Evolutionary conservation across 768 basidiomycete genomes (phyloP).

Genomic region (Chalciporus piperatus): DNA sequence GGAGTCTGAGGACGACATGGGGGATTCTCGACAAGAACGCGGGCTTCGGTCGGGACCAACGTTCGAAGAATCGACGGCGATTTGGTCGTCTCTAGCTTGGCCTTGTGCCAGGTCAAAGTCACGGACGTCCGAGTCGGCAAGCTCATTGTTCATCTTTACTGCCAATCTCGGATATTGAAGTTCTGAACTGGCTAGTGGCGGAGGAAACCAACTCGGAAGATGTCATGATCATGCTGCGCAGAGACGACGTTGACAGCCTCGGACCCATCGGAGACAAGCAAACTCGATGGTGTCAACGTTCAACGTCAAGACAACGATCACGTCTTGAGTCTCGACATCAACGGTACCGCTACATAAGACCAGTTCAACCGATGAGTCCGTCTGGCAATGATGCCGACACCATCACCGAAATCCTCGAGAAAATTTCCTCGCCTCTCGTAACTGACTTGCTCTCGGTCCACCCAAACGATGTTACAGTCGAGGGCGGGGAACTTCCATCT

Average conservation of each 20-base stretch:
- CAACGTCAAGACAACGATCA: too few species aligned
- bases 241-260: not conserved
- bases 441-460: slow-evolving; percentile 42
- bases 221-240: not conserved
- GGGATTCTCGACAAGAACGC: not conserved
- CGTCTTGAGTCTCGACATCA: too few species aligned
- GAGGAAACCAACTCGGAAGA: not conserved
- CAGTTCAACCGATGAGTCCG: not conserved
- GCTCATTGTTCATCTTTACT: not conserved
- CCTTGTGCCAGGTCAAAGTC: not conserved
- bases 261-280: not conserved
- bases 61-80: not conserved
- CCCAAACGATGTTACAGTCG: slow-evolving; percentile 43
- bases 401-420: slow-evolving; percentile 12
- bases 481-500: slow-evolving; percentile 17
- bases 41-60: not conserved
- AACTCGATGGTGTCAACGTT: too few species aligned
- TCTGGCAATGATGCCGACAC: slow-evolving; percentile 3
- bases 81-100: not conserved
- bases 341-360: not conserved
- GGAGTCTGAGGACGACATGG: slow-evolving; percentile 3
- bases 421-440: slow-evolving; percentile 20
- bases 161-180: not conserved
- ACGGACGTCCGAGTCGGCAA: not conserved
- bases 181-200: not conserved